phyloP scores from a whole-genome alignment of 1,139 yeast genomes.

The Blastobotrys serpentis region DNA sequence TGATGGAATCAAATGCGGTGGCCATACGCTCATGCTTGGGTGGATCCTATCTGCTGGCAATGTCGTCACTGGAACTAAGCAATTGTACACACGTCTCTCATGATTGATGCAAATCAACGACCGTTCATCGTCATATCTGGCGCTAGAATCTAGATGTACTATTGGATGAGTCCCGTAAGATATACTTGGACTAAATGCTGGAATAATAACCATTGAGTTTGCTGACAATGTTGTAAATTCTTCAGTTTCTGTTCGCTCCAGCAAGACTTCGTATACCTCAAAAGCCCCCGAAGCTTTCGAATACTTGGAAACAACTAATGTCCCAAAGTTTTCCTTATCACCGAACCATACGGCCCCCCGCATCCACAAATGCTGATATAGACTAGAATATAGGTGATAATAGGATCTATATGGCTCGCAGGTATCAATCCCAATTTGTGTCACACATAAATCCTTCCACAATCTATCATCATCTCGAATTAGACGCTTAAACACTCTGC shows the following conservation, averaged over 20 bases:
- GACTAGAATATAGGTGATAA: constrained; percentile 21
- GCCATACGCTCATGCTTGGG: constrained; percentile 31
- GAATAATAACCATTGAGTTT: neutral
- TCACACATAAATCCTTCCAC: constrained; percentile 25
- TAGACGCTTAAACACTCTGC: neutral
- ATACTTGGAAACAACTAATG: constrained; percentile 30
- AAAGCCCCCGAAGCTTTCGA: constrained; percentile 17
- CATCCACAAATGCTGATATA: constrained; percentile 31
- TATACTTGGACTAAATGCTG: neutral
- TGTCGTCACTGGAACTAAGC: constrained; percentile 25
- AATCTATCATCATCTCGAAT: constrained; percentile 22
- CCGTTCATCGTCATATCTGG: constrained; percentile 17
- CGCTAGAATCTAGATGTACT: constrained; percentile 7
- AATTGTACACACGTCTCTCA: constrained; percentile 15
- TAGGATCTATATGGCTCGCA: constrained; percentile 24
- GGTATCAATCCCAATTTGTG: constrained; percentile 14
- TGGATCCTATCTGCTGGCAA: constrained; percentile 21
- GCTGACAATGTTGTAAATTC: neutral
- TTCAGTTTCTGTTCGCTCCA: constrained; percentile 1
- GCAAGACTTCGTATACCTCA: constrained; percentile 11
- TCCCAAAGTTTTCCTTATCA: constrained; percentile 32
- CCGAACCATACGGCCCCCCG: constrained; percentile 35
- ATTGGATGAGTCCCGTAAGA: constrained; percentile 14
- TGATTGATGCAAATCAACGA: constrained; percentile 13
- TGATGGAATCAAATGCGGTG: constrained; percentile 27